These are phyloP conservation scores for Cystofilobasidium ferigula DNA, from an alignment of 768 basidiomycete species.

Conservation along the genomic window DNA sequence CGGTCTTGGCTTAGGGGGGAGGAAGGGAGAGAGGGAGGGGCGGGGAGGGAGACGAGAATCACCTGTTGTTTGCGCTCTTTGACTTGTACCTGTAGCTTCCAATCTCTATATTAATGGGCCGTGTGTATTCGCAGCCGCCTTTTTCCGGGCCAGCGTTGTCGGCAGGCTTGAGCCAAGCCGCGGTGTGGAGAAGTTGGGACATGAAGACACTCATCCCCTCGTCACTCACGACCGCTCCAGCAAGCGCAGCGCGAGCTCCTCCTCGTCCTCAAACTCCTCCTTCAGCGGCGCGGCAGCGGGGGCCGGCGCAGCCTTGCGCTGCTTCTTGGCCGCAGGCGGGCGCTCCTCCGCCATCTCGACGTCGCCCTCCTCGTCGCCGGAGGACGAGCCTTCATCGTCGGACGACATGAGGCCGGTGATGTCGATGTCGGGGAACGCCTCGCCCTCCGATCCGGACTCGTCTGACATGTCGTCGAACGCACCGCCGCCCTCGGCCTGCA, in stretches of 20 bases:
- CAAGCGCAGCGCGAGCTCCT: conserved; percentile 55
- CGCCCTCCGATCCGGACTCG: conserved; percentile 36
- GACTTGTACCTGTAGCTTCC: no score
- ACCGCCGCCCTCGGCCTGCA: conserved; percentile 27
- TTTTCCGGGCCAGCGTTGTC: no score
- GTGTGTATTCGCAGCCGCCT: no score
- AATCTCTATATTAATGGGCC: no score
- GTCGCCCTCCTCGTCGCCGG: conserved; percentile 61
- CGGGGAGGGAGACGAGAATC: no score
- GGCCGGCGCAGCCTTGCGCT: conserved; percentile 31
- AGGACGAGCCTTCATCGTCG: conserved; percentile 43
- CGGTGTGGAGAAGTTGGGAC: no score
- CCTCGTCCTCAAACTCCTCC: conserved; percentile 46
- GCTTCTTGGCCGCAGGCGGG: conserved; percentile 37
- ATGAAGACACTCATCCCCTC: no score
- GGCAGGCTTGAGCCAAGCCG: no score
- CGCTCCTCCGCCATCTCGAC: conserved; percentile 45
- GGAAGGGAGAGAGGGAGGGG: no score
- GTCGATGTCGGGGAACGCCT: conserved; percentile 32
- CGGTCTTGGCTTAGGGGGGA: no score
- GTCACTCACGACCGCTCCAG: conserved; percentile 17
- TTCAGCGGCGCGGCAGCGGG: conserved; percentile 28
- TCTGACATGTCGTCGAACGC: conserved; percentile 28
- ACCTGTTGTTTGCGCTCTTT: no score
- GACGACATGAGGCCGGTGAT: conserved; percentile 19